Conservation (phyloP, 2,329 filamentous ascomycete genomes). For the Calycina herbarum region DNA sequence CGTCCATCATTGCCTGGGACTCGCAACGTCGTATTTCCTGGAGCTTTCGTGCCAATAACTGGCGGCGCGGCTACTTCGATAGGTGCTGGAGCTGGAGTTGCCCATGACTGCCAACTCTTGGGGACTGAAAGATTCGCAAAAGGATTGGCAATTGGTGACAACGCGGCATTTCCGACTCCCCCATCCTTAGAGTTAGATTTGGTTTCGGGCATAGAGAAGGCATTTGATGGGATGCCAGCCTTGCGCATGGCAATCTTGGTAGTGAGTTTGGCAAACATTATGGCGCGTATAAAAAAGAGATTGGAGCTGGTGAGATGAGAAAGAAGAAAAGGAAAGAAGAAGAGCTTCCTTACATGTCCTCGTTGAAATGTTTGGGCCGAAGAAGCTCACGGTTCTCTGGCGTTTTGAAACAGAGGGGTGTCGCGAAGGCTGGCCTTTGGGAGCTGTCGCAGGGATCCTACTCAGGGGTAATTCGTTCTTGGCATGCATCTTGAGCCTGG, state of each 20-base stretch:
- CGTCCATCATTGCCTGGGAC: conserved; percentile 51
- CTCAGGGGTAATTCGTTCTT: conserved; percentile 1
- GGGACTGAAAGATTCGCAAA: conserved; percentile 35
- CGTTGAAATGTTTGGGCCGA: conserved; percentile 2
- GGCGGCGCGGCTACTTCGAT: conserved; percentile 31
- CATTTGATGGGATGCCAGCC: conserved; percentile 33
- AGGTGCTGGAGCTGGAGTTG: conserved; percentile 32
- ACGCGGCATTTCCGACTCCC: conserved; percentile 16
- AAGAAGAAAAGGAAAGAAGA: conserved; percentile 3
- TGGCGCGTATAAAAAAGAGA: neutral
- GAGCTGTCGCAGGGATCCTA: conserved; percentile 5
- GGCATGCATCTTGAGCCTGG: neutral
- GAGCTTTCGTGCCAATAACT: conserved; percentile 29
- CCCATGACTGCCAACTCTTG: conserved; percentile 33
- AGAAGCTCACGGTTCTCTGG: conserved; percentile 8
- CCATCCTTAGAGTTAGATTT: conserved; percentile 13
- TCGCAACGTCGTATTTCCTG: conserved; percentile 25
- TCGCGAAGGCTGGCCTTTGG: conserved; percentile 9
- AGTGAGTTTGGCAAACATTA: conserved; percentile 36
- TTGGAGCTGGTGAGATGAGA: neutral
- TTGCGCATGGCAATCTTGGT: conserved; percentile 37
- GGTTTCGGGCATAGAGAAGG: conserved; percentile 23
- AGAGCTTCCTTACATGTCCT: conserved; percentile 1
- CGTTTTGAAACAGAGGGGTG: conserved; percentile 16
- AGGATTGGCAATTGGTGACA: conserved; percentile 31